Base-by-base conservation (phyloP, 108 stramenopile genomes). In the Cyclotella choctawhatcheeana region DNA sequence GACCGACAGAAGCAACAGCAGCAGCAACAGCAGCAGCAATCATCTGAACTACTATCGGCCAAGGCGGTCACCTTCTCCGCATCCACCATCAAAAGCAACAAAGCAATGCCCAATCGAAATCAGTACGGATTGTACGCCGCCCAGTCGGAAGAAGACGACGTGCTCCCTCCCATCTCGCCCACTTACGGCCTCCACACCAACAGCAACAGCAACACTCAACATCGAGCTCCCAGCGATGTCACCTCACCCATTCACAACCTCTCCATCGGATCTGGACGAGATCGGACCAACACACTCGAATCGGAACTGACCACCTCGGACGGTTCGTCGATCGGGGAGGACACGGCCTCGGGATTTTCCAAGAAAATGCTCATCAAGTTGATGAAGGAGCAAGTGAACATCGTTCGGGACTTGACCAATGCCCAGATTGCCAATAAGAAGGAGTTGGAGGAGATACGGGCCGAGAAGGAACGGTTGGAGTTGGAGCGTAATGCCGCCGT, bases 401-500 rank as follows among this genome's bases (percentile, higher is more conserved):
- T 81, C 14, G 80, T 81, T 21, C 35, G 76, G 2, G 44, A 20
- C 5, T 64, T 81, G 62, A 81, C 80, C 35, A 77, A 81, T 56
- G 75, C 80, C 3, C 74, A 81, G 62, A 30, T 81, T 30, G 75
- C 74, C 22, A 70, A 76, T 22, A 81, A 77, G 45, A 48, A 59
- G 22, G 80, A 81, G 24, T 43, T 81, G 40, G 80, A 81, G 52
- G 40, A 45, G 34, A 63, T 81, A 18, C 71, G 47, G 63, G 71
- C 45, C 26, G 80, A 76, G 69, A 81, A 77, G 48, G 54, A 56
- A 12, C 27, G 16, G 47, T 60, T 81, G 27, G 75, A 81, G 35
- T 34, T 40, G 44, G 30, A 44, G 35, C 37, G 59, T 6, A 22
- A 40, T 21, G 7, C 29, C 25, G 35, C 20, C 13, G 16, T 30